Conservation (phyloP, 2,329 filamentous ascomycete species). For the Nemania sp. region DNA sequence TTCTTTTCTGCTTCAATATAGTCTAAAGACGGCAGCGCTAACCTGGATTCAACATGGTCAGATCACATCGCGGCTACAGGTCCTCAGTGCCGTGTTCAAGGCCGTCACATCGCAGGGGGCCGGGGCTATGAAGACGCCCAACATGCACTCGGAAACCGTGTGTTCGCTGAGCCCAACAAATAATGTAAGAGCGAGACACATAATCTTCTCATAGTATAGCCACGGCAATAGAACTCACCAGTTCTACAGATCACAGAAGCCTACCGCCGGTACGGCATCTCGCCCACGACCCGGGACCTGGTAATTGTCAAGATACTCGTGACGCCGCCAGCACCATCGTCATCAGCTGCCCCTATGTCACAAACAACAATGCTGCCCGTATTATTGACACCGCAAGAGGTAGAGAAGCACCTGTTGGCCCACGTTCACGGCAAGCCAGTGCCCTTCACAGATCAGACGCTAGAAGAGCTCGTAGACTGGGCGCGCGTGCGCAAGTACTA, state of each 20-base stretch:
- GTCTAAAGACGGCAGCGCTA: neutral
- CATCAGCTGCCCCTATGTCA: neutral
- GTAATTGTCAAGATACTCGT: constrained; percentile 78
- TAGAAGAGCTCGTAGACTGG: constrained; percentile 65
- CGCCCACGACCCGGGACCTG: constrained; percentile 69
- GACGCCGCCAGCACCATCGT: constrained; percentile 37
- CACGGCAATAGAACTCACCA: no score
- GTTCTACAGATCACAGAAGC: constrained; percentile 78
- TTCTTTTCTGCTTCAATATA: neutral
- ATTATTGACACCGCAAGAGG: constrained; percentile 43
- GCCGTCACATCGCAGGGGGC: constrained; percentile 70
- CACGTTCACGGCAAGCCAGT: constrained; percentile 64
- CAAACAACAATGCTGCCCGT: neutral
- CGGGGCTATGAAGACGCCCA: constrained; percentile 71
- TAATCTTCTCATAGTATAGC: no score
- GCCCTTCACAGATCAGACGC: constrained; percentile 64
- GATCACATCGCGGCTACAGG: constrained; percentile 72
- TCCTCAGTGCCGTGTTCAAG: constrained; percentile 75
- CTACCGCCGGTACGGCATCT: constrained; percentile 85
- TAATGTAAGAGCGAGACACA: constrained; percentile 62
- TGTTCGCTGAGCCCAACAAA: constrained; percentile 78
- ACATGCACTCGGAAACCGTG: constrained; percentile 88
- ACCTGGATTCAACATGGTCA: constrained; percentile 36
- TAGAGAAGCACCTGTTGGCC: constrained; percentile 61
- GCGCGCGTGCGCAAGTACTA: constrained; percentile 80